phyloP scores from a whole-genome alignment of 2,329 filamentous ascomycete genomes.

The Calonectria leucothoes region DNA sequence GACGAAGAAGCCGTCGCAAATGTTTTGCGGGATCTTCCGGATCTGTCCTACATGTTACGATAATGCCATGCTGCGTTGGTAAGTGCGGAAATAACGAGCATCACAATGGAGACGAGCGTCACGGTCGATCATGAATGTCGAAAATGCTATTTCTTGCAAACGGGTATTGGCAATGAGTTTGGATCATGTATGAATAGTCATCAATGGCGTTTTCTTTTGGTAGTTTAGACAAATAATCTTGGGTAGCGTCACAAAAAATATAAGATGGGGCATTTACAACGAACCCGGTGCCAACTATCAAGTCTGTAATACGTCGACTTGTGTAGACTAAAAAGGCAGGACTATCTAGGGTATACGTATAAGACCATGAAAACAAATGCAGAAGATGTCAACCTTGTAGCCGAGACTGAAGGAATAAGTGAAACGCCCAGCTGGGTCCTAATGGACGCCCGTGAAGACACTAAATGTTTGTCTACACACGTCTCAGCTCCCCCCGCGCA shows the following conservation, averaged over 20 bases:
- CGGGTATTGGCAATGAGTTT: background rate
- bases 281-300: background rate
- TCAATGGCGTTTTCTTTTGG: conserved; percentile 5
- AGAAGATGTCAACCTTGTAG: no score
- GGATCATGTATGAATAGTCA: conserved; percentile 2
- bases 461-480: background rate
- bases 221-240: background rate
- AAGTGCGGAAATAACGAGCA: background rate
- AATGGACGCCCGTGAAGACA: background rate
- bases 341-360: background rate
- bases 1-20: conserved; percentile 47
- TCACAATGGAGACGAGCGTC: conserved; percentile 1
- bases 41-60: conserved; percentile 60
- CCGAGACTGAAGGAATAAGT: background rate
- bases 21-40: conserved; percentile 54
- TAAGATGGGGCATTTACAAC: background rate
- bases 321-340: no score
- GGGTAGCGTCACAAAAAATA: background rate
- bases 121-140: conserved; percentile 13
- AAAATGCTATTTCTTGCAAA: conserved; percentile 17
- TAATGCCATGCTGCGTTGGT: conserved; percentile 37
- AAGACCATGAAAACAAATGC: background rate
- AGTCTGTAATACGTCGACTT: background rate
- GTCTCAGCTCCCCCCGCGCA: background rate
- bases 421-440: background rate